Evolutionary conservation across 2,329 filamentous ascomycete genomes (phyloP).

Genomic region (Aphanocladium album): DNA sequence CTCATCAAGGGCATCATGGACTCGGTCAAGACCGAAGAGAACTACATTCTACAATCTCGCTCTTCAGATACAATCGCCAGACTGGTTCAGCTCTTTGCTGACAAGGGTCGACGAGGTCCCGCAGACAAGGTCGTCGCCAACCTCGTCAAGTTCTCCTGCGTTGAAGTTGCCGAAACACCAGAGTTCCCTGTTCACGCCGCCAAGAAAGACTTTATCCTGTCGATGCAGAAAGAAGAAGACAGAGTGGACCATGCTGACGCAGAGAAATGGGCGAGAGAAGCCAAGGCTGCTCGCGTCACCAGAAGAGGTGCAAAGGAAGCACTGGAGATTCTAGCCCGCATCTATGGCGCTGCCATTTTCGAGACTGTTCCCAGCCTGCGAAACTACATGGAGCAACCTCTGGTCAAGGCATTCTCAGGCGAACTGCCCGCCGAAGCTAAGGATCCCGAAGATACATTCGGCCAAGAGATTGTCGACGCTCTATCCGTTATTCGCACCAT

Average conservation of each 20-base stretch:
- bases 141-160: conserved; percentile 93
- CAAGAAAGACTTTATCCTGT: conserved; percentile 77
- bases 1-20: conserved; percentile 98
- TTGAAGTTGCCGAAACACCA: conserved; percentile 95
- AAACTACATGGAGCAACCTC: conserved; percentile 73
- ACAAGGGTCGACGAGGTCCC: conserved; percentile 71
- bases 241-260: conserved; percentile 88
- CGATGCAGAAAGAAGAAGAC: conserved; percentile 95
- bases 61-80: conserved; percentile 80
- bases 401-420: conserved; percentile 67
- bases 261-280: conserved; percentile 82
- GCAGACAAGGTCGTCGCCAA: conserved; percentile 96
- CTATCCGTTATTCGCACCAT: conserved; percentile 89
- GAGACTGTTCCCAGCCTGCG: conserved; percentile 79
- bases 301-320: conserved; percentile 91
- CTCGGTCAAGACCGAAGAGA: conserved; percentile 93
- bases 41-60: conserved; percentile 77
- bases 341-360: conserved; percentile 73
- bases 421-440: conserved; percentile 68
- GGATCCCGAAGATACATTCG: conserved; percentile 68
- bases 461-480: conserved; percentile 90
- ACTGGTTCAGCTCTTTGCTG: conserved; percentile 81
- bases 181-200: conserved; percentile 82
- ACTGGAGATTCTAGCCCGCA: conserved; percentile 76
- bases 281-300: conserved; percentile 82